These are phyloP conservation scores for baker's yeast (Saccharomyces cerevisiae) DNA, from an alignment of 805 yeast species.

Conservation along the genomic window DNA sequence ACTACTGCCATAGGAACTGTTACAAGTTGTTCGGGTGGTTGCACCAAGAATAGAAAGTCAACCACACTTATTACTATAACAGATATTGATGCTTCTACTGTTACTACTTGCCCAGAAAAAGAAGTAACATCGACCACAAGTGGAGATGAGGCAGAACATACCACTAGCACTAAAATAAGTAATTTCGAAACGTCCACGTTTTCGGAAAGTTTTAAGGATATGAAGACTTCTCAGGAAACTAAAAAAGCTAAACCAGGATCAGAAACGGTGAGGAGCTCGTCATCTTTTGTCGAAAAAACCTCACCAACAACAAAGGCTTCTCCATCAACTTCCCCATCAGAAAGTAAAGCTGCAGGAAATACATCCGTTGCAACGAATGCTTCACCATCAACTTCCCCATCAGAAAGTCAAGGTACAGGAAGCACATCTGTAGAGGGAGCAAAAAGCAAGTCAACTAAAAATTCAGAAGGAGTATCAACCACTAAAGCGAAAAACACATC, in stretches of 20 bases:
- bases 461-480: not conserved
- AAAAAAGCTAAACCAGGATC: not conserved
- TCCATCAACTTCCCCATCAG: too few species aligned
- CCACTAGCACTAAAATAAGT: not conserved
- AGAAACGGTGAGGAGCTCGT: not conserved
- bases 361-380: too few species aligned
- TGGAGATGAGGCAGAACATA: not conserved
- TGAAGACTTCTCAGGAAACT: not conserved
- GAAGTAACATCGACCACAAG: not conserved
- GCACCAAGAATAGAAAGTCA: not conserved
- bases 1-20: slow-evolving; percentile 6
- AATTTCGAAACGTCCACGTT: not conserved
- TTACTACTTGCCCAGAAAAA: not conserved
- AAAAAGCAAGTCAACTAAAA: not conserved
- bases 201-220: not conserved
- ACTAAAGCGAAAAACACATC: not conserved
- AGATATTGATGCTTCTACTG: not conserved
- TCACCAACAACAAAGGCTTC: not conserved
- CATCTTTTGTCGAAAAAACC: not conserved
- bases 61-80: not conserved
- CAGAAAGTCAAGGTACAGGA: not conserved
- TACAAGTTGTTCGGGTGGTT: slow-evolving; percentile 1
- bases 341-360: too few species aligned
- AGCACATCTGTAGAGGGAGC: not conserved
- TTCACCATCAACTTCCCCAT: not conserved